Conservation (phyloP, 2,329 filamentous ascomycete genomes). For the Fusarium secorum region DNA sequence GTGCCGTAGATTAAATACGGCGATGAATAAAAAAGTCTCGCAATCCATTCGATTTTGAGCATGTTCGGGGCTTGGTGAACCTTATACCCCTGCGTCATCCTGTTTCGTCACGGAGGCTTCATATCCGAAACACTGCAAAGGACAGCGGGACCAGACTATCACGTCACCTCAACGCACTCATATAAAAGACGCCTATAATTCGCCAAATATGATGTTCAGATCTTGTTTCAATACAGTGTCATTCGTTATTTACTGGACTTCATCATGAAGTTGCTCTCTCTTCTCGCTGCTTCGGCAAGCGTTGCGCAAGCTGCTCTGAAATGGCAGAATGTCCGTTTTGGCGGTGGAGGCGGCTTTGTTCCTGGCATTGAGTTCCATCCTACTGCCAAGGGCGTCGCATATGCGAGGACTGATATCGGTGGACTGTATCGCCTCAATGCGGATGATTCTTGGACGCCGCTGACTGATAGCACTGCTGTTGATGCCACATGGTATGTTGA, state of each 20-base stretch:
- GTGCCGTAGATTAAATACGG: background rate
- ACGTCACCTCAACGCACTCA: background rate
- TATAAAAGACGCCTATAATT: background rate
- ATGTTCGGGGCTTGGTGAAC: background rate
- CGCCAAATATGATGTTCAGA: background rate
- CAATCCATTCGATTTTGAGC: background rate
- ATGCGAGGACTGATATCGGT: constrained; percentile 31
- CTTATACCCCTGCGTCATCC: background rate
- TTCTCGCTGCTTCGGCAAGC: constrained; percentile 13
- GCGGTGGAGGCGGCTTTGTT: constrained; percentile 26
- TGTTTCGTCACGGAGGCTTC: constrained; percentile 9
- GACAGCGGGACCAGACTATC: background rate
- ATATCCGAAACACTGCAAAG: constrained; percentile 2
- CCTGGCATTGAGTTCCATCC: constrained; percentile 35
- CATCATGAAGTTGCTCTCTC: constrained; percentile 16
- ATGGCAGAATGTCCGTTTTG: constrained; percentile 32
- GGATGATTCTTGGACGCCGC: constrained; percentile 31
- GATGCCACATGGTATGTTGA: constrained; percentile 20
- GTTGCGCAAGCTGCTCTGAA: constrained; percentile 13
- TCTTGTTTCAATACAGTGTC: rapidly evolving
- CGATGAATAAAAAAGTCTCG: background rate
- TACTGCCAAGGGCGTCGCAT: constrained; percentile 25
- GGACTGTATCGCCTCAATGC: constrained; percentile 30
- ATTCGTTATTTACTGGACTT: background rate
- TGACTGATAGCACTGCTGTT: constrained; percentile 21